phyloP scores from a whole-genome alignment of 106 monocot species.

The Platanthera guangdongensis region DNA sequence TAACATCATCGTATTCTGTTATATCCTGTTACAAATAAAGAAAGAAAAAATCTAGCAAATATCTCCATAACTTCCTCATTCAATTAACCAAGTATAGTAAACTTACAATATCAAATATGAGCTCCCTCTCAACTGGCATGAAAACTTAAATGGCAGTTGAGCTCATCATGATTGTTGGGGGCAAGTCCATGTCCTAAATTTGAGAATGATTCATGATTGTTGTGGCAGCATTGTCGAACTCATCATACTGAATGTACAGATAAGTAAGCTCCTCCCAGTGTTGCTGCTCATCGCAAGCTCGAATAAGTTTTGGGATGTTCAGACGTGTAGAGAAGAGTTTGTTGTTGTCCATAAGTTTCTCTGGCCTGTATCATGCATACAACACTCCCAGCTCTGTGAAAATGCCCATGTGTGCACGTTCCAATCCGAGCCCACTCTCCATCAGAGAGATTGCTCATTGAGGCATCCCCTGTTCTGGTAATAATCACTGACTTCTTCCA shows the following conservation, averaged over 20 bases:
- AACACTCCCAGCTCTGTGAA: slow-evolving; percentile 96
- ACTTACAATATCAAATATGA: slow-evolving; percentile 97
- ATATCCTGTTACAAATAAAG: slow-evolving; percentile 54
- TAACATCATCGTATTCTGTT: slow-evolving; percentile 90
- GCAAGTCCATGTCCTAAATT: too few relatives aligned
- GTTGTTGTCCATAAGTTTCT: slow-evolving; percentile 98
- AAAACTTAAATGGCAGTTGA: too few relatives aligned
- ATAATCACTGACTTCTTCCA: slow-evolving; percentile 96
- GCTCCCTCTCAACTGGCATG: slow-evolving; percentile 77
- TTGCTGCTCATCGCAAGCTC: slow-evolving; percentile 91
- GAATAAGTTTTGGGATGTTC: slow-evolving; percentile 94
- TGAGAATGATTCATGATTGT: slow-evolving; percentile 99
- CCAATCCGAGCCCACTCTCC: slow-evolving; percentile 98
- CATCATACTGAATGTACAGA: slow-evolving; percentile 95
- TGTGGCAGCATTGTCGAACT: slow-evolving; percentile 96
- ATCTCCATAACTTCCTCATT: not conserved
- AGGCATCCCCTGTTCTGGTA: slow-evolving; percentile 99
- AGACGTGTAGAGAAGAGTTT: slow-evolving; percentile 90
- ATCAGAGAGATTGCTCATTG: slow-evolving; percentile 91
- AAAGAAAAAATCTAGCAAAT: not conserved
- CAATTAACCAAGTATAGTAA: slow-evolving; percentile 5
- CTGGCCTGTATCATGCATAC: slow-evolving; percentile 85
- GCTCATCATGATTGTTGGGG: too few relatives aligned
- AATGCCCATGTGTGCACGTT: slow-evolving; percentile 97
- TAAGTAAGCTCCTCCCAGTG: slow-evolving; percentile 97